These are phyloP conservation scores for Didymella pomorum DNA, from an alignment of 2,329 filamentous ascomycete genomes.

Conservation along the genomic window DNA sequence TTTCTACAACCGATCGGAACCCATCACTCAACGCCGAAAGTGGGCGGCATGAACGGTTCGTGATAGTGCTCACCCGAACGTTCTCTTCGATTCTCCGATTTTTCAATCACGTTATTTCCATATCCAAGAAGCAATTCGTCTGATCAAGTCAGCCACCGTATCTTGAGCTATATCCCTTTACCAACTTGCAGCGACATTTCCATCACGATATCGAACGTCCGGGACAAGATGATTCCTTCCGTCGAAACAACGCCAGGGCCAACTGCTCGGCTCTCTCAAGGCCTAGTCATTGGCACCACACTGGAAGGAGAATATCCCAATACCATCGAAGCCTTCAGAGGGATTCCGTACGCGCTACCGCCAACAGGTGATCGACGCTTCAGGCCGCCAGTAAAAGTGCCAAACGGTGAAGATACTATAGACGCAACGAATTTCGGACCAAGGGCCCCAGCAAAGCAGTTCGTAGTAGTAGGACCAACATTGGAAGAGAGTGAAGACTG, in stretches of 20 bases:
- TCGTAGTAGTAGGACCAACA: constrained; percentile 23
- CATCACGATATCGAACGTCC: neutral
- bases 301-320: constrained; percentile 4
- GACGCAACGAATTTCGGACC: constrained; percentile 30
- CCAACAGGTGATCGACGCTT: constrained; percentile 32
- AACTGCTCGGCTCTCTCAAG: neutral
- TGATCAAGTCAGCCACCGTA: neutral
- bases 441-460: constrained; percentile 30
- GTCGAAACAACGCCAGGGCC: neutral
- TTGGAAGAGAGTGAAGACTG: constrained; percentile 32
- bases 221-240: neutral
- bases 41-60: neutral
- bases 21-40: neutral
- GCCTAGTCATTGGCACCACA: neutral
- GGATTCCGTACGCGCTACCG: constrained; percentile 31
- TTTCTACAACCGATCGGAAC: neutral
- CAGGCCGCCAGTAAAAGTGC: constrained; percentile 29
- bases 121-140: neutral
- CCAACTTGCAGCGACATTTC: neutral
- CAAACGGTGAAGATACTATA: constrained; percentile 16
- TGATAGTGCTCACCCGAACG: neutral
- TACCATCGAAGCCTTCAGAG: constrained; percentile 27
- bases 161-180: neutral
- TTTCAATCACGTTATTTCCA: neutral
- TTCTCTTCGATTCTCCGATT: neutral